These are phyloP conservation scores for Pythium utonaiense DNA, from an alignment of 352 stramenopile genomes.

Conservation along the genomic window DNA sequence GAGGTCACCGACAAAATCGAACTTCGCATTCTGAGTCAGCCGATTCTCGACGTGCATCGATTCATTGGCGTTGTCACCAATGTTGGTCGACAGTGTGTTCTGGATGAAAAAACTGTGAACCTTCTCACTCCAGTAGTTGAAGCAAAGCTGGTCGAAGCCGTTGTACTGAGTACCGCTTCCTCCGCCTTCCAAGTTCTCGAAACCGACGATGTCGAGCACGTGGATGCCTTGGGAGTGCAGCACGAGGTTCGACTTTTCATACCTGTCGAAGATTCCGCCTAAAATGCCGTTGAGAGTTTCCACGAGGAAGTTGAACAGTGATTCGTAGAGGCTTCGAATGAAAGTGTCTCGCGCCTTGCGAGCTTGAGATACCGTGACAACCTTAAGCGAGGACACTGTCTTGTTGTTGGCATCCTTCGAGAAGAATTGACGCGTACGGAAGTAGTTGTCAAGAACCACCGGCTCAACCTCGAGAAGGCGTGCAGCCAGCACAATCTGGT, in stretches of 20 bases:
- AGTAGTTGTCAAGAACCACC: conserved; percentile 83
- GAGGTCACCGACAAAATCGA: conserved; percentile 50
- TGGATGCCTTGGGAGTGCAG: conserved; percentile 79
- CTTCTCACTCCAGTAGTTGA: conserved; percentile 87
- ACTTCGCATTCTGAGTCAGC: conserved; percentile 48
- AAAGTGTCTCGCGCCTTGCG: conserved; percentile 71
- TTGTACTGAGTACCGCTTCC: conserved; percentile 34
- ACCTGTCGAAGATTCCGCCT: conserved; percentile 77
- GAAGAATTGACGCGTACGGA: conserved; percentile 78
- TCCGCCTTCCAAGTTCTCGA: conserved; percentile 48
- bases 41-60: conserved; percentile 62
- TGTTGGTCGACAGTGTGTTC: conserved; percentile 64
- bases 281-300: conserved; percentile 81
- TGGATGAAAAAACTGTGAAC: conserved; percentile 78
- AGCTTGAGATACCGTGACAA: conserved; percentile 76
- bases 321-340: conserved; percentile 75
- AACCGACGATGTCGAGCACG: conserved; percentile 77
- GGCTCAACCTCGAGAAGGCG: conserved; percentile 75
- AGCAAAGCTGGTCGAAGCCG: conserved; percentile 76
- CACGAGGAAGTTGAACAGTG: conserved; percentile 72
- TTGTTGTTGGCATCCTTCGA: conserved; percentile 67
- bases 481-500: conserved; percentile 59
- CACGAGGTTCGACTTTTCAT: conserved; percentile 81
- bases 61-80: conserved; percentile 54
- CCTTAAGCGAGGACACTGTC: conserved; percentile 75